Conservation (phyloP, 2,329 filamentous ascomycete genomes). For the Claviceps sp. region DNA sequence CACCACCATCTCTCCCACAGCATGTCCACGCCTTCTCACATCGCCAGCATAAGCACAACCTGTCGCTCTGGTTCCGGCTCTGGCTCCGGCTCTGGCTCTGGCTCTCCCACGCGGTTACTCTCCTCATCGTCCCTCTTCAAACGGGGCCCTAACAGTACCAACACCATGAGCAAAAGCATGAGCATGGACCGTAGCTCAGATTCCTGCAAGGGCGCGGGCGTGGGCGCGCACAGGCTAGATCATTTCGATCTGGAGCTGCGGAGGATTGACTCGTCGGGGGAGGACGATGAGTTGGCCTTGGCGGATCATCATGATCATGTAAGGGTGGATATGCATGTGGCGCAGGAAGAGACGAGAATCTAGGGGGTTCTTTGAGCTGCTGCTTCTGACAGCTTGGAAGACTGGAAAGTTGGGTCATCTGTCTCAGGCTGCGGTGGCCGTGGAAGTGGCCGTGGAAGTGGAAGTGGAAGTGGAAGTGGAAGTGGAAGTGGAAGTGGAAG, state of each 20-base stretch:
- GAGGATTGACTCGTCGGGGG: conserved; percentile 13
- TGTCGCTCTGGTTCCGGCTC: conserved; percentile 6
- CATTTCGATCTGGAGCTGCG: conserved; percentile 20
- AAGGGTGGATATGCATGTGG: conserved; percentile 13
- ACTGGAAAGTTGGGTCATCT: not conserved
- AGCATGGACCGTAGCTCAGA: too few relatives aligned
- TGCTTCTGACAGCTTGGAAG: too few relatives aligned
- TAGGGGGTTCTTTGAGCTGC: conserved; percentile 11
- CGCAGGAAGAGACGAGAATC: conserved; percentile 19
- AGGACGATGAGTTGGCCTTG: not conserved
- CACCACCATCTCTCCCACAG: conserved; percentile 6
- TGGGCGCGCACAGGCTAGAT: conserved; percentile 8
- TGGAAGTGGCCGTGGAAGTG: too few relatives aligned
- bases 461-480: too few relatives aligned
- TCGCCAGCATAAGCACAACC: conserved; percentile 2
- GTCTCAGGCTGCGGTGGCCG: not conserved
- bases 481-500: too few relatives aligned
- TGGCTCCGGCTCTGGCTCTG: conserved; percentile 5
- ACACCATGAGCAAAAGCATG: too few relatives aligned
- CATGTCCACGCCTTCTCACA: not conserved
- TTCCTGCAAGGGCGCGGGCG: not conserved
- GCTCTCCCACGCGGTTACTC: conserved; percentile 3
- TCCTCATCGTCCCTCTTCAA: not conserved
- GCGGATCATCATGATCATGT: not conserved
- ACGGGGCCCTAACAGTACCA: too few relatives aligned